phyloP scores from a whole-genome alignment of 2,329 filamentous ascomycete species.

The Colletotrichum echinochloae region DNA sequence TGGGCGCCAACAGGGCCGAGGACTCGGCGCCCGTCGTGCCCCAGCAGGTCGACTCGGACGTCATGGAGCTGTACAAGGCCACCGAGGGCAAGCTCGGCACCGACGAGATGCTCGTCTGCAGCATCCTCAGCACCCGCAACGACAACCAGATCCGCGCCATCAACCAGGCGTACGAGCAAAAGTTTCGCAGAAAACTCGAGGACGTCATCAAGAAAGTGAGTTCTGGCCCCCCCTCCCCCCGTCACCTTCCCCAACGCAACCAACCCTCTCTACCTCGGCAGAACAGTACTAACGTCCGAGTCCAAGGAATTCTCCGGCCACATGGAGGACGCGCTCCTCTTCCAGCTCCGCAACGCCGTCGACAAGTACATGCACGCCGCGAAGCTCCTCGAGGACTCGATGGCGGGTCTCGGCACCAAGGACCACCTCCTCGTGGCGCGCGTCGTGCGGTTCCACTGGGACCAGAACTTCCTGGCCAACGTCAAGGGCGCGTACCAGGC shows the following conservation, averaged over 20 bases:
- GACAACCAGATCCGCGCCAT: slow-evolving; percentile 89
- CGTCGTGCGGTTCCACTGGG: slow-evolving; percentile 88
- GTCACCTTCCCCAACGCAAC: no score
- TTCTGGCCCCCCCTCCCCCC: slow-evolving; percentile 22
- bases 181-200: slow-evolving; percentile 78
- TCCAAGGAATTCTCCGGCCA: slow-evolving; percentile 85
- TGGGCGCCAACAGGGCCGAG: slow-evolving; percentile 80
- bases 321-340: slow-evolving; percentile 86
- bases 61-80: slow-evolving; percentile 80
- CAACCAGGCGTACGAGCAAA: slow-evolving; percentile 77
- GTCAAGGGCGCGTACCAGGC: slow-evolving; percentile 83
- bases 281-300: neutral
- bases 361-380: slow-evolving; percentile 91
- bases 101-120: slow-evolving; percentile 82
- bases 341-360: slow-evolving; percentile 80
- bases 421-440: slow-evolving; percentile 82
- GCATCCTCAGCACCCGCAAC: slow-evolving; percentile 79
- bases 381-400: slow-evolving; percentile 82
- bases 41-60: slow-evolving; percentile 79
- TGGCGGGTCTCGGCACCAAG: slow-evolving; percentile 89
- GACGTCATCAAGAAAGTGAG: slow-evolving; percentile 77
- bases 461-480: slow-evolving; percentile 77
- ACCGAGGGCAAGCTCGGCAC: slow-evolving; percentile 80
- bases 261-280: no score
- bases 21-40: slow-evolving; percentile 81